Percentiles rank a stretch among this genome's conserved stretches.
Evolutionary conservation across 345 rosid species (phyloP).

Genomic region (Salix koriyanagi): DNA sequence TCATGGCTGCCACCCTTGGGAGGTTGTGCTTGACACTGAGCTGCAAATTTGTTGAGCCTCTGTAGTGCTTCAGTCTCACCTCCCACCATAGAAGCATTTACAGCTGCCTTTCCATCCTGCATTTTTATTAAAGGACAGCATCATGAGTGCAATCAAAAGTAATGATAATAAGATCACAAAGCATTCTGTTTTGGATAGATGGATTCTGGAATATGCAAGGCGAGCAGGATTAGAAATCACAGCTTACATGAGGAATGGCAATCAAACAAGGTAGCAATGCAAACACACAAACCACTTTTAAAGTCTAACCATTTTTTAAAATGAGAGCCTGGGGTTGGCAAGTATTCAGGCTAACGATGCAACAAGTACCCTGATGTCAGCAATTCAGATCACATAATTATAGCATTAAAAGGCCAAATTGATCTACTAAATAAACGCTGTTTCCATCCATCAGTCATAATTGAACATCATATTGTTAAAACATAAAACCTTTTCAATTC

Average conservation of each 20-base stretch:
- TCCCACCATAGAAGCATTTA: slow-evolving; percentile 64
- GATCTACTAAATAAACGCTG: not conserved
- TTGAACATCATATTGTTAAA: not conserved
- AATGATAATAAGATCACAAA: not conserved
- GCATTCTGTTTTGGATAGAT: not conserved
- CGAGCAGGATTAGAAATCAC: not conserved
- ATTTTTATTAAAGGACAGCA: slow-evolving; percentile 5
- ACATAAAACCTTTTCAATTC: not conserved
- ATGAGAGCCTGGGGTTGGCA: not conserved
- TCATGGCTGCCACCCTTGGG: slow-evolving; percentile 56
- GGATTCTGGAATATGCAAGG: not conserved
- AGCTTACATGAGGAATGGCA: slow-evolving; percentile 1
- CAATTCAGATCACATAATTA: not conserved
- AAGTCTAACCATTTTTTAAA: not conserved
- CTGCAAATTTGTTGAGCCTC: slow-evolving; percentile 70
- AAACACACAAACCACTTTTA: not conserved
- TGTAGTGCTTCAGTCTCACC: slow-evolving; percentile 92
- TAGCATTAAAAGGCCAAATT: not conserved
- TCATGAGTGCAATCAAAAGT: slow-evolving; percentile 7
- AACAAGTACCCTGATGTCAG: not conserved
- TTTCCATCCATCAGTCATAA: not conserved
- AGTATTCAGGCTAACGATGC: not conserved
- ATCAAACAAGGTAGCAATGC: not conserved
- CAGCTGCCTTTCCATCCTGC: slow-evolving; percentile 63
- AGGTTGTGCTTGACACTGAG: slow-evolving; percentile 76